A percentile compares a stretch with the other conserved stretches of the same genome.
These are phyloP conservation scores for Calonectria pauciramosa DNA, from an alignment of 2,329 filamentous ascomycete species.

Conservation along the genomic window DNA sequence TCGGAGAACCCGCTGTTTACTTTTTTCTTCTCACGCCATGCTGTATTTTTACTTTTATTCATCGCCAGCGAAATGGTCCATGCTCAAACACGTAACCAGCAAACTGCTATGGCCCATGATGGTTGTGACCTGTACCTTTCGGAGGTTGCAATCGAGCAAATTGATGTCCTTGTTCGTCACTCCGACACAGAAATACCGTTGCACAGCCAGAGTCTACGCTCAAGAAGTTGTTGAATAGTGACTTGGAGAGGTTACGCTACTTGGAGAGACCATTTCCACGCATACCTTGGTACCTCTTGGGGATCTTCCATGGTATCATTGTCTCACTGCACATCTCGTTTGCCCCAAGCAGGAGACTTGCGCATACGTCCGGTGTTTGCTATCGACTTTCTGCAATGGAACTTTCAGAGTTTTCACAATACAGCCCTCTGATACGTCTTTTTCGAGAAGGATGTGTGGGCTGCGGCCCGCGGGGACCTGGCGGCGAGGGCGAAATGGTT, in stretches of 20 bases:
- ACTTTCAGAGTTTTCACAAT: slow-evolving; percentile 3
- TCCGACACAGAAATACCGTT: slow-evolving; percentile 22
- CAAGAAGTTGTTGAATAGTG: slow-evolving; percentile 37
- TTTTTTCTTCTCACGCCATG: background rate
- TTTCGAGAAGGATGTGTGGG: background rate
- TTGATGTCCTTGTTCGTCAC: slow-evolving; percentile 15
- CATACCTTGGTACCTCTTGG: slow-evolving; percentile 21
- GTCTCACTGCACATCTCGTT: slow-evolving; percentile 34
- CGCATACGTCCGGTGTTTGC: slow-evolving; percentile 28
- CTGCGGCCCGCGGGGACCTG: background rate
- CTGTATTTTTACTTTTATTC: background rate
- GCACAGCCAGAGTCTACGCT: slow-evolving; percentile 32
- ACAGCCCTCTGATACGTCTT: background rate
- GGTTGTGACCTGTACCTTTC: background rate
- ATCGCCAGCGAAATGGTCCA: background rate
- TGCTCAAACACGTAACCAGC: background rate
- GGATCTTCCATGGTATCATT: slow-evolving; percentile 34
- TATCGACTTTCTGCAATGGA: background rate
- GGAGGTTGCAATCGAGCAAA: background rate
- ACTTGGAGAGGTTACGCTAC: slow-evolving; percentile 35
- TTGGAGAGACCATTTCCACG: background rate
- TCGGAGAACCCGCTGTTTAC: background rate
- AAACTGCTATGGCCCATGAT: background rate
- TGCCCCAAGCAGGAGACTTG: slow-evolving; percentile 20
- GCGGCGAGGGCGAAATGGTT: background rate